A percentile compares a stretch with the other conserved stretches of the same genome.
Evolutionary conservation across 805 yeast genomes (phyloP).

Genomic region (Saccharomycopsis selenospora): DNA sequence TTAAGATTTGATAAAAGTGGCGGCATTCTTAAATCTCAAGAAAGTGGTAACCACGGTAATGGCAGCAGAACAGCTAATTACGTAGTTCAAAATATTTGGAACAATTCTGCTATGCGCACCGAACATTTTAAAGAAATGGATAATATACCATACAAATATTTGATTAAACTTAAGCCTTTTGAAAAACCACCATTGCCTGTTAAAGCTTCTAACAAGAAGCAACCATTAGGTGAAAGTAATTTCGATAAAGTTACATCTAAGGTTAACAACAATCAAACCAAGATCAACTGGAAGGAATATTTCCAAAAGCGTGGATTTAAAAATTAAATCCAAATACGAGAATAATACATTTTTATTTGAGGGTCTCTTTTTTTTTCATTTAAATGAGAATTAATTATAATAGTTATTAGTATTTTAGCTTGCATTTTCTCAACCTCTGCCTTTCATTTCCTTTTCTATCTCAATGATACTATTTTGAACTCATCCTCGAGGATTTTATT

Average conservation of each 20-base stretch:
- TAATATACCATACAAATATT: conserved; percentile 17
- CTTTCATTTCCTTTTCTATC: too few relatives aligned
- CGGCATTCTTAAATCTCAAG: background rate
- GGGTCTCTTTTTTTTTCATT: background rate
- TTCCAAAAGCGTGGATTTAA: conserved; percentile 16
- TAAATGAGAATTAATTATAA: too few relatives aligned
- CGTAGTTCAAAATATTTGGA: conserved; percentile 20
- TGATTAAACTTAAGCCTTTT: conserved; percentile 18
- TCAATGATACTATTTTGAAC: too few relatives aligned
- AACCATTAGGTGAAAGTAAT: background rate
- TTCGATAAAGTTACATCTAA: background rate
- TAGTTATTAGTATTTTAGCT: too few relatives aligned
- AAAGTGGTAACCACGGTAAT: background rate
- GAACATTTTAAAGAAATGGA: conserved; percentile 21
- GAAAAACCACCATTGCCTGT: conserved; percentile 14
- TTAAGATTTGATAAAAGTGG: conserved; percentile 17
- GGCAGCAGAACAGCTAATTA: conserved; percentile 1
- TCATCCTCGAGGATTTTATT: too few relatives aligned
- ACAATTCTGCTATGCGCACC: conserved; percentile 19
- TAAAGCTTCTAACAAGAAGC: background rate
- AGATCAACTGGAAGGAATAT: conserved; percentile 17
- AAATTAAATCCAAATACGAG: conserved; percentile 3
- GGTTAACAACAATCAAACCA: conserved; percentile 2
- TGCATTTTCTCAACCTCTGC: too few relatives aligned
- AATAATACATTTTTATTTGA: background rate